Evolutionary conservation across 2,329 filamentous ascomycete species (phyloP).

Genomic region (Laburnicola sp.): DNA sequence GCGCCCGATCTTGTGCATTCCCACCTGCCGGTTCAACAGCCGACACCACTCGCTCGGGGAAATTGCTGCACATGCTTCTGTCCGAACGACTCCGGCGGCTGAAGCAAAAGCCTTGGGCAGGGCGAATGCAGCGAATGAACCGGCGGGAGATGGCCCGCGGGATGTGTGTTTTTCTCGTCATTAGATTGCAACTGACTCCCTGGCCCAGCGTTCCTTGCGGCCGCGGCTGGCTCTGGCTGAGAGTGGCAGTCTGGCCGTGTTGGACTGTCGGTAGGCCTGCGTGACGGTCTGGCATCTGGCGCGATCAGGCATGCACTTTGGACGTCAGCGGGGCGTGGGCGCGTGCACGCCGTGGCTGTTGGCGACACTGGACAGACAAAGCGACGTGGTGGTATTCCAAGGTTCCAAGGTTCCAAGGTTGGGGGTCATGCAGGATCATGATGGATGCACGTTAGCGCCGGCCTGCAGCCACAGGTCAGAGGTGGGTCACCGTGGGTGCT

Average conservation of each 20-base stretch:
- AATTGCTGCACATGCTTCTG: not conserved
- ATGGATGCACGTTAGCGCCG: no score
- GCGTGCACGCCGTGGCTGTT: not conserved
- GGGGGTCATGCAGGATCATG: conserved; percentile 8
- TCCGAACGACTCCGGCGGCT: conserved; percentile 20
- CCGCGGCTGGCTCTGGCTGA: not conserved
- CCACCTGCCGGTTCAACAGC: conserved; percentile 12
- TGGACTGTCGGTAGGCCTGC: not conserved
- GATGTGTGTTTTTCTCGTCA: not conserved
- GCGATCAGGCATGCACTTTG: not conserved
- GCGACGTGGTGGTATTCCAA: not conserved
- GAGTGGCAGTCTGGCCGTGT: not conserved
- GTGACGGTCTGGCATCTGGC: not conserved
- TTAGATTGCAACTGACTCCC: not conserved
- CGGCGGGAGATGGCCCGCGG: conserved; percentile 26
- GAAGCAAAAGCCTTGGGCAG: conserved; percentile 7
- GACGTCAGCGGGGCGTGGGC: not conserved
- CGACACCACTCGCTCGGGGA: not conserved
- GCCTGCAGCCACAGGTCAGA: no score
- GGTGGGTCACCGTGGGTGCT: no score
- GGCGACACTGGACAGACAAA: not conserved
- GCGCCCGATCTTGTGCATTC: conserved; percentile 9
- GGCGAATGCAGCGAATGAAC: conserved; percentile 7
- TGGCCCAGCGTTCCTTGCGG: conserved; percentile 4
- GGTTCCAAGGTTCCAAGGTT: not conserved